Evolutionary conservation across 2,329 filamentous ascomycete genomes (phyloP), one percentile per base, ranked within the genome.

Genomic region (Exophiala sp.): DNA sequence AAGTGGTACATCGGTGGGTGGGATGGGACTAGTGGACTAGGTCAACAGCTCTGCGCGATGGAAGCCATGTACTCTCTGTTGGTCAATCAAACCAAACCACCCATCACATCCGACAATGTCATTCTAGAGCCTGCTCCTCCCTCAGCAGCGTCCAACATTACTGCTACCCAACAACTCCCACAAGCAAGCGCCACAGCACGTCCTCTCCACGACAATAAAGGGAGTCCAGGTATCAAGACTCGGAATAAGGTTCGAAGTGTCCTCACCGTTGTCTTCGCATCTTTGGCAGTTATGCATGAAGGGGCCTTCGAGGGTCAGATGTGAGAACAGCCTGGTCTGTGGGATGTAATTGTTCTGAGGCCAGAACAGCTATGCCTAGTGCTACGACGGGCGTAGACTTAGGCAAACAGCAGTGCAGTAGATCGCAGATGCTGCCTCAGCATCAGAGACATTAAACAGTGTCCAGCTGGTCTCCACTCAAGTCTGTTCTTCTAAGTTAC

Each of bases 31-130:
- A 73, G 71, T 9, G 83, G 83, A 43, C 80, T 87, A 3, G 78
- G 84, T 39, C 74, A 84, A 64, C 80, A 86, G 70, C 83, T 87
- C 74, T 82, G 77, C 58, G 82, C 80, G 0, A 69, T 86, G 30
- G 77, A 79, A 29, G 75, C 81, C 13, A 68, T 87, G 48, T 58
- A 57, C 23, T 50, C 52, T 2, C 48, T 62, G 3, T 48, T 62
- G 29, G 57, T 57, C 44, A 62, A 62, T 23, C 46, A 58, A 16
- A 60, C 60, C 1, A 46, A 50, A 14, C 48, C 59, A 7, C 59
- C 60, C 10, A 43, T 47, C 16, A 55, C 51, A 8, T 43, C 45
- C 16, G 40, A 40, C 21, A 45, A 46, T 23, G 56, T 56, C 19
- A 37, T 24, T 3, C 55, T 59, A 13, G 37, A 45, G 16, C 34